phyloP scores from a whole-genome alignment of 2,329 filamentous ascomycete species.

The Diaporthe citri region DNA sequence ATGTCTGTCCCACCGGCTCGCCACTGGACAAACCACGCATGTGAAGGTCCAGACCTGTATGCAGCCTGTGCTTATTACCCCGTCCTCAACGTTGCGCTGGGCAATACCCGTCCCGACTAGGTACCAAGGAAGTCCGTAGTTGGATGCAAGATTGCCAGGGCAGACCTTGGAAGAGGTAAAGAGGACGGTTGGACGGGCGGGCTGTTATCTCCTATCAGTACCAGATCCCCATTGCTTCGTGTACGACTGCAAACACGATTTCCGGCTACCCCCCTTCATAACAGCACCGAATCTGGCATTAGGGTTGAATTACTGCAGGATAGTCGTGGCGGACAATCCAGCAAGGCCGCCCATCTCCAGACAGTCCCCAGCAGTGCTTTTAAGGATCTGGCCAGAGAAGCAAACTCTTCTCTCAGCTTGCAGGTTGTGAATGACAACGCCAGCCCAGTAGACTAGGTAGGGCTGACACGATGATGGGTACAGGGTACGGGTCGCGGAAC shows the following conservation, averaged over 20 bases:
- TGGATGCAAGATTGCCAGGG: slow-evolving; percentile 14
- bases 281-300: slow-evolving; percentile 17
- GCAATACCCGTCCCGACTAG: slow-evolving; percentile 17
- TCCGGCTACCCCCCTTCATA: neutral
- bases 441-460: slow-evolving; percentile 5
- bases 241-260: slow-evolving; percentile 13
- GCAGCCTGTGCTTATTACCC: slow-evolving; percentile 29
- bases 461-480: slow-evolving; percentile 8
- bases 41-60: slow-evolving; percentile 31
- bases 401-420: neutral
- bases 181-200: slow-evolving; percentile 9
- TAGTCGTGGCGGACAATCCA: neutral
- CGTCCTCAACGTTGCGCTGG: slow-evolving; percentile 17
- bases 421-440: neutral
- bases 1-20: slow-evolving; percentile 13
- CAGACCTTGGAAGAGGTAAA: slow-evolving; percentile 5
- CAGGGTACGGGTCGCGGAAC: neutral
- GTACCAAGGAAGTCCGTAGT: slow-evolving; percentile 14
- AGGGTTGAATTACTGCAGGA: slow-evolving; percentile 18
- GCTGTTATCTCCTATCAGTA: slow-evolving; percentile 28
- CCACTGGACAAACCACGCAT: slow-evolving; percentile 19
- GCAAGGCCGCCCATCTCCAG: neutral
- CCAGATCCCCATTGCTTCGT: slow-evolving; percentile 10
- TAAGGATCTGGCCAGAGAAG: neutral
- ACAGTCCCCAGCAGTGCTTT: neutral